Evolutionary conservation across 495 filamentous ascomycete species (phyloP).

Genomic region (Lophiotrema nucula): DNA sequence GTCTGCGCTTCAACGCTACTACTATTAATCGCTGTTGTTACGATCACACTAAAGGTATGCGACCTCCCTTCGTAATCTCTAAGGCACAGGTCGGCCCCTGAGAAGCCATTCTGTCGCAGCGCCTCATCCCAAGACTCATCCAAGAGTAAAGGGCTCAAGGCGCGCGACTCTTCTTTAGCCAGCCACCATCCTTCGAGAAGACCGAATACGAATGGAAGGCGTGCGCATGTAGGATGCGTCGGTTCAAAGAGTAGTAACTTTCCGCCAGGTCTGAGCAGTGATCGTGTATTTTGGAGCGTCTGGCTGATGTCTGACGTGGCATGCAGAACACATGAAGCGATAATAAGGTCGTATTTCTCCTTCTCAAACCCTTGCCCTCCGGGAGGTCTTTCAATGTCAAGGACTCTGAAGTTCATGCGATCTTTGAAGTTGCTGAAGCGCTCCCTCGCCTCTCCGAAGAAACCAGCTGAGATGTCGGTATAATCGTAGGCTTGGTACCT

Average conservation of each 20-base stretch:
- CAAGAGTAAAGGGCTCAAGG: neutral
- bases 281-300: constrained; percentile 8
- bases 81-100: constrained; percentile 7
- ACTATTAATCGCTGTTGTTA: neutral
- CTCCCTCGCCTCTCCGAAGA: constrained; percentile 25
- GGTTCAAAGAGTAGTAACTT: constrained; percentile 10
- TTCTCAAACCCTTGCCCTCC: constrained; percentile 26
- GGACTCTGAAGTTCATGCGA: constrained; percentile 17
- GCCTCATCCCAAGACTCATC: constrained; percentile 7
- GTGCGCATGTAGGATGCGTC: constrained; percentile 1
- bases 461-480: constrained; percentile 32
- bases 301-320: constrained; percentile 9
- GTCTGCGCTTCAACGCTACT: neutral
- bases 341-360: constrained; percentile 20
- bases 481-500: constrained; percentile 5
- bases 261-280: constrained; percentile 16
- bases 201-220: no score
- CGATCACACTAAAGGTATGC: constrained; percentile 1
- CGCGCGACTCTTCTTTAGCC: neutral
- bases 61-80: neutral
- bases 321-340: constrained; percentile 30
- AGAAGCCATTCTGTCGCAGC: constrained; percentile 8
- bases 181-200: constrained; percentile 22
- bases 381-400: constrained; percentile 25
- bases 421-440: constrained; percentile 2